phyloP scores from a whole-genome alignment of 495 filamentous ascomycete genomes.

The Penicillium waksmanii region DNA sequence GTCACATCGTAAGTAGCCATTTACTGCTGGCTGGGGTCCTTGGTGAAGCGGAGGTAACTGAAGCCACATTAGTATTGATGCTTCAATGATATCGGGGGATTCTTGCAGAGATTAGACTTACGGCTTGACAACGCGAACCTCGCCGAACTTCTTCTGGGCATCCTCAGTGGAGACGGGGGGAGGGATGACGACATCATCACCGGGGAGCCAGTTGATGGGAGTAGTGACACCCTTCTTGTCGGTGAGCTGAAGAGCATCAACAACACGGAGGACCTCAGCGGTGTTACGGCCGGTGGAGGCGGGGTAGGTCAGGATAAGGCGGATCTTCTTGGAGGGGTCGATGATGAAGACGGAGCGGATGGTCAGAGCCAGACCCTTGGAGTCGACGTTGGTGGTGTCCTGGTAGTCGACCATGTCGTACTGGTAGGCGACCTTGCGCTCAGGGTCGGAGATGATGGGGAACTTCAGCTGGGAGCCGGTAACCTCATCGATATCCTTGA shows the following conservation, averaged over 20 bases:
- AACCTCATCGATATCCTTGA: constrained; percentile 69
- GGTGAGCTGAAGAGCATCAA: constrained; percentile 66
- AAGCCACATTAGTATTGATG: constrained; percentile 20
- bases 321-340: constrained; percentile 71
- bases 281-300: constrained; percentile 68
- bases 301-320: constrained; percentile 69
- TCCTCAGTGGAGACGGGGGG: constrained; percentile 64
- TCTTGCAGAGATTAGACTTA: constrained; percentile 32
- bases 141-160: constrained; percentile 68
- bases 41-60: constrained; percentile 54
- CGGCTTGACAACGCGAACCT: constrained; percentile 67
- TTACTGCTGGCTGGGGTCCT: constrained; percentile 43
- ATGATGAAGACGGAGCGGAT: constrained; percentile 73
- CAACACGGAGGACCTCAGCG: constrained; percentile 65
- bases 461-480: constrained; percentile 59
- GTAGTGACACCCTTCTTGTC: constrained; percentile 66
- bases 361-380: constrained; percentile 65
- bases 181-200: constrained; percentile 71
- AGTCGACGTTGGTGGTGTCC: constrained; percentile 58
- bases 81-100: not conserved
- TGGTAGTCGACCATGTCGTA: constrained; percentile 70
- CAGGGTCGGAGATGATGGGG: constrained; percentile 71
- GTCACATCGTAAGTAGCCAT: constrained; percentile 26
- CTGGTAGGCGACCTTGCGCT: constrained; percentile 64
- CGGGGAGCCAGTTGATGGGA: constrained; percentile 66